Evolutionary conservation across 805 yeast genomes (phyloP).

Genomic region (Metschnikowia sp.): DNA sequence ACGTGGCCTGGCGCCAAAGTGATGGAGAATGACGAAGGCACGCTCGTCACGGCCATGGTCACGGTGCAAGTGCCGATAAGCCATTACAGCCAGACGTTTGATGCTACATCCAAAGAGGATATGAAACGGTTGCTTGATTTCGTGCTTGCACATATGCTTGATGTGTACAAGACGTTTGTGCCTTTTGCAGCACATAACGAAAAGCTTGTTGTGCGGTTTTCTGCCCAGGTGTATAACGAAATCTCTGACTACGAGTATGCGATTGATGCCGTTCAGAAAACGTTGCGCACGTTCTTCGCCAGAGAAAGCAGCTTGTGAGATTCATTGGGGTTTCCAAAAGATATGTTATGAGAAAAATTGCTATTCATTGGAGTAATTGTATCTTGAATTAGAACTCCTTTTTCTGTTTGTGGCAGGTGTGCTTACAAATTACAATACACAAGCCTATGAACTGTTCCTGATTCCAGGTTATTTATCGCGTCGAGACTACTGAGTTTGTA

Average conservation of each 20-base stretch:
- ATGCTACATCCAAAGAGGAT: not conserved
- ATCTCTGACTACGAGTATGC: conserved; percentile 50
- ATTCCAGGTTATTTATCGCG: too few species aligned
- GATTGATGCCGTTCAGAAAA: conserved; percentile 3
- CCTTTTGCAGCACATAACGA: conserved; percentile 43
- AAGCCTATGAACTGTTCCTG: too few species aligned
- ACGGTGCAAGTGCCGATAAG: conserved; percentile 37
- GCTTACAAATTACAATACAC: too few species aligned
- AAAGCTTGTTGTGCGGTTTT: conserved; percentile 40
- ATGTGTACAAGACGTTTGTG: conserved; percentile 39
- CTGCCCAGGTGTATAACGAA: conserved; percentile 61
- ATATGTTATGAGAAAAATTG: too few species aligned
- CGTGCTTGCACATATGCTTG: conserved; percentile 6
- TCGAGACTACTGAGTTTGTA: too few species aligned
- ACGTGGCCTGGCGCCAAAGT: conserved; percentile 37
- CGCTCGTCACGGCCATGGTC: conserved; percentile 42
- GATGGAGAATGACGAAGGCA: conserved; percentile 33
- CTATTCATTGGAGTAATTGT: too few species aligned
- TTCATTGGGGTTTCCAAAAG: too few species aligned
- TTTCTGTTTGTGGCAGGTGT: too few species aligned
- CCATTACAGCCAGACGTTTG: conserved; percentile 7
- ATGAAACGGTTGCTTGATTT: conserved; percentile 3
- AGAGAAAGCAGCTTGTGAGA: not conserved
- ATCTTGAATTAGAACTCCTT: too few species aligned
- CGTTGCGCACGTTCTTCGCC: conserved; percentile 25